These are phyloP conservation scores for Astragalus membranaceus DNA, from an alignment of 306 rosid species.

Conservation along the genomic window DNA sequence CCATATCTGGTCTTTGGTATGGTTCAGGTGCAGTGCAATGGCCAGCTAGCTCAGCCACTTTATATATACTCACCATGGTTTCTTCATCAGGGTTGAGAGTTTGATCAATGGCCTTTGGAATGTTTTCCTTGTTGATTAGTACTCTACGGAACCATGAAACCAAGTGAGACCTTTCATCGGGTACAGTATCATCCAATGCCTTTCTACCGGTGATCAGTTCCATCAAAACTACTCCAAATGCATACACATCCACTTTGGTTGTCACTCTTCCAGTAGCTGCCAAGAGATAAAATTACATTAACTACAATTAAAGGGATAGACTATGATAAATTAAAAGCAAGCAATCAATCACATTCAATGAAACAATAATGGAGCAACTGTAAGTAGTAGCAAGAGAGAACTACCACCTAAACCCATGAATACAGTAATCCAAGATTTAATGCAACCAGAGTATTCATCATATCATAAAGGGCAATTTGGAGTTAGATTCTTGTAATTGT, in stretches of 20 bases:
- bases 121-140: conserved; percentile 69
- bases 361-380: not conserved
- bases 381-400: not conserved
- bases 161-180: conserved; percentile 78
- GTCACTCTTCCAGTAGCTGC: conserved; percentile 94
- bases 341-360: not conserved
- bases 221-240: conserved; percentile 89
- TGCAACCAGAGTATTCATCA: conserved; percentile 1
- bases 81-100: conserved; percentile 70
- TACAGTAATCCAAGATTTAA: not conserved
- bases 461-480: no score
- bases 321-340: not conserved
- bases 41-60: conserved; percentile 87
- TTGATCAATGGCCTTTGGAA: conserved; percentile 81
- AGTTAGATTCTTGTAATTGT: not conserved
- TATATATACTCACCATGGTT: conserved; percentile 82
- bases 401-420: not conserved
- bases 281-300: conserved; percentile 7
- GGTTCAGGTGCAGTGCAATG: conserved; percentile 87
- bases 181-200: conserved; percentile 68
- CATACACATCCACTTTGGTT: conserved; percentile 88
- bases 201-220: conserved; percentile 73
- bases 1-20: conserved; percentile 89
- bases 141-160: conserved; percentile 88
- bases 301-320: not conserved